Evolutionary conservation across 345 rosid species (phyloP).

Genomic region (Eutrema heterophyllum): DNA sequence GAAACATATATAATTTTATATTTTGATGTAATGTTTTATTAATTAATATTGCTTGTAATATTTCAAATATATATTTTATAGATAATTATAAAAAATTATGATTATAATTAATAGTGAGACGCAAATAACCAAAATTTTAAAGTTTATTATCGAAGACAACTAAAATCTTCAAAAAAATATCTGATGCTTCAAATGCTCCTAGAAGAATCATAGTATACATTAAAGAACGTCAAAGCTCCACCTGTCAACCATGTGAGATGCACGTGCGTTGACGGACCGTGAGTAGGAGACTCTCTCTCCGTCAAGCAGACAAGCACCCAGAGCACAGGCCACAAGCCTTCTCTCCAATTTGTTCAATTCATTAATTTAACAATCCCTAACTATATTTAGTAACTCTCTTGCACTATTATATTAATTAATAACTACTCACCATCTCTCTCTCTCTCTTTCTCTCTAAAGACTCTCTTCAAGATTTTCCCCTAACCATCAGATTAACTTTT

Average conservation of each 20-base stretch:
- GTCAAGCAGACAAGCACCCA: constrained; percentile 15
- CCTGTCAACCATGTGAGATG: constrained; percentile 27
- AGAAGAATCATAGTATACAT: too few species aligned
- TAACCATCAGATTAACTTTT: constrained; percentile 6
- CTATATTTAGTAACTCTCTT: constrained; percentile 25
- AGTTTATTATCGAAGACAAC: too few species aligned
- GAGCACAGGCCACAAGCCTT: constrained; percentile 13
- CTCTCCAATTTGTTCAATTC: constrained; percentile 2
- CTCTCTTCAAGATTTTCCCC: background rate
- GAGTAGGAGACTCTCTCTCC: constrained; percentile 16
- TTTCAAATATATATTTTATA: too few species aligned
- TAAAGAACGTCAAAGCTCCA: background rate
- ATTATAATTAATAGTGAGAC: too few species aligned
- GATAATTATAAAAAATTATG: too few species aligned
- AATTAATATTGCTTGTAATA: too few species aligned
- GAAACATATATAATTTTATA: too few species aligned
- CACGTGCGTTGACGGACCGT: constrained; percentile 29
- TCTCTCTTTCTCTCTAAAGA: background rate
- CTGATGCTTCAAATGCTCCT: too few species aligned
- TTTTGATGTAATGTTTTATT: too few species aligned
- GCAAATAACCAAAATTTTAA: too few species aligned
- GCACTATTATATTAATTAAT: constrained; percentile 12
- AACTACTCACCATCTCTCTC: background rate
- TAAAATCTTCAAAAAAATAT: too few species aligned
- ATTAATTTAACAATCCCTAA: constrained; percentile 1